Evolutionary conservation across 345 rosid species (phyloP), one percentile per base, ranked within the genome.

Genomic region (Eutrema japonicum): DNA sequence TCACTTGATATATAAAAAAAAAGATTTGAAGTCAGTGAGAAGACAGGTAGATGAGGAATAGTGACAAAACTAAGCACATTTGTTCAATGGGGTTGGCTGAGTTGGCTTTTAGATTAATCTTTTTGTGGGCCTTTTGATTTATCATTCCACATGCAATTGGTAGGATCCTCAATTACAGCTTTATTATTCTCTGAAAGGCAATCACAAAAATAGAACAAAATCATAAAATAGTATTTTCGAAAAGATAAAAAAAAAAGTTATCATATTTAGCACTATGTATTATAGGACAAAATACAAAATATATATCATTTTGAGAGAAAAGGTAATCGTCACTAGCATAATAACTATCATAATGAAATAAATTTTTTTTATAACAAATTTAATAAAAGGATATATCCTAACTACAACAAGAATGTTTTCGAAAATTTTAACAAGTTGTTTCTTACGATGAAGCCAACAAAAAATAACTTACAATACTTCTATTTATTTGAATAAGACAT

Each of bases 141-240:
- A 75, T 75, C 68, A 75, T 60, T 51, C 69, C 78, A 75, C 74
- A 75, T 75, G 78, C 78, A 75, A 67, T n/a, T 67, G 68, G 62
- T 74, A 74, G 61, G 78, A 74, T 68, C 63, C 68, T 67, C 73
- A 41, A 33, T 51, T 68, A 70, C 74, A 68, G 78, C 78, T 75
- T 68, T 75, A 33, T 60, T 68, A 67, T 67, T 75, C 68, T 60
- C 64, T 68, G 6, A 35, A 75, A 60, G 49, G 49, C 56, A 59
- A 54, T 51, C 26, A 51, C 68, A 56, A 68, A 59, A 50, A n/a
- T 11, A 59, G 40, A 59, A 67, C 33, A 10, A 59, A 67, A 42
- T 68, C 64, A 35, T 33, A 9, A 40, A 60, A 54, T 13, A 4
- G 42, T 75, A n/a, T 33, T 67, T 42, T 14, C 13, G 6, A 6